Evolutionary conservation across 495 filamentous ascomycete species (phyloP), one percentile per base, ranked within the genome.

Genomic region (Daldinia caldariorum): DNA sequence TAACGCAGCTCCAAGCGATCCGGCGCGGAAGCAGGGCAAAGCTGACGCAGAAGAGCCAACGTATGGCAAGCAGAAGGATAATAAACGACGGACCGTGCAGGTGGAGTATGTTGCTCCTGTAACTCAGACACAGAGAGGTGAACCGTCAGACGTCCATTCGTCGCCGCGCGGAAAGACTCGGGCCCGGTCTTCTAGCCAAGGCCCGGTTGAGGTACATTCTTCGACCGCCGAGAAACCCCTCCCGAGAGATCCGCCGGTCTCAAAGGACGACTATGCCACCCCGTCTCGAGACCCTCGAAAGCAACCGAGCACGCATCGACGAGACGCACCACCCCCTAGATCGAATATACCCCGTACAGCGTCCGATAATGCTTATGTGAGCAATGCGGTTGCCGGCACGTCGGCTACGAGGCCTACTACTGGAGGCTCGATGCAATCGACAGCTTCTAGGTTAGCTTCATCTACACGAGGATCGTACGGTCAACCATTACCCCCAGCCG

Each of bases 31-130:
- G 73, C 89, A 92, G 69, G 91, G 91, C 55, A 90, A 90, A 72
- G 82, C 93, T 61, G 93, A 96, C 43, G 84, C 85, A 56, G 88
- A 91, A 22, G 85, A 89, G 12, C 83, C 86, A 62, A 77, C 85
- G 20, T 83, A 88, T 6, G 70, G 77, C 5, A 82, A 78, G 68
- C 89, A 93, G 79, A 88, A 91, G 20, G 95, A 97, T 74, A 90
- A 91, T 70, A 99, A 98, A 79, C 89, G 95, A 39, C 87, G 93
- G 60, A 99, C 95, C 0, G 93, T 99, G 0, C 95, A 99, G 79
- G 92, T 98, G 12, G 95, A 99, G 81, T 99, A 99, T 82, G 96
- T 99, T 56, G 91, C 93, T 43, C 96, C 95, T 39, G 88, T 89
- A 34, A 95, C 92, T 16, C 89, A 92, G 69, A 97, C 95, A 4